These are phyloP conservation scores for Solanum dulcamara DNA, from an alignment of 257 asterid genomes.

Conservation along the genomic window DNA sequence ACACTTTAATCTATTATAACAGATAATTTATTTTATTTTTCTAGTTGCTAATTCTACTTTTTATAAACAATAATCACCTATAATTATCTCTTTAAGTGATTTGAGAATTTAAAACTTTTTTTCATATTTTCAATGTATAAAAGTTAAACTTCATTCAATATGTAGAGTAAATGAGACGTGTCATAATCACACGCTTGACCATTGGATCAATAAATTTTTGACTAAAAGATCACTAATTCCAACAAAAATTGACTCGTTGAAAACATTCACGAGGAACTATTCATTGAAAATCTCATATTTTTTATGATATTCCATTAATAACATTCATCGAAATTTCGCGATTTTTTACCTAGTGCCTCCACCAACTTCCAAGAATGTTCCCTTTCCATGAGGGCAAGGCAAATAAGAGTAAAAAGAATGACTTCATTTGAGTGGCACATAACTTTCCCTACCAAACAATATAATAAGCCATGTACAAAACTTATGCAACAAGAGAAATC, in stretches of 20 bases:
- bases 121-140: neutral
- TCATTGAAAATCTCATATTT: neutral
- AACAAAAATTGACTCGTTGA: neutral
- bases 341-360: neutral
- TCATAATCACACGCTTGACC: too few species aligned
- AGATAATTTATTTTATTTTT: too few species aligned
- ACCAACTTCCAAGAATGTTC: neutral
- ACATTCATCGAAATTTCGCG: neutral
- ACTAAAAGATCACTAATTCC: too few species aligned
- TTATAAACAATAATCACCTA: neutral
- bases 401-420: neutral
- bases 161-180: too few species aligned
- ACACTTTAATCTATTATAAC: too few species aligned
- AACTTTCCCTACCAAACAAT: slow-evolving; percentile 28
- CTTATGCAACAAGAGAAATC: slow-evolving; percentile 68
- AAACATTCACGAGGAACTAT: neutral
- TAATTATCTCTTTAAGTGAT: neutral
- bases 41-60: too few species aligned
- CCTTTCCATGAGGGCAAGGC: neutral
- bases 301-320: neutral
- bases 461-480: neutral
- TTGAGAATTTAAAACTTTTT: neutral
- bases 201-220: too few species aligned
- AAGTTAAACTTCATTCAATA: neutral
- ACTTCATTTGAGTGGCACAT: slow-evolving; percentile 14